Percentiles rank a stretch among this genome's conserved stretches.
These are phyloP conservation scores for Tylopilus felleus DNA, from an alignment of 768 basidiomycete species.

Conservation along the genomic window DNA sequence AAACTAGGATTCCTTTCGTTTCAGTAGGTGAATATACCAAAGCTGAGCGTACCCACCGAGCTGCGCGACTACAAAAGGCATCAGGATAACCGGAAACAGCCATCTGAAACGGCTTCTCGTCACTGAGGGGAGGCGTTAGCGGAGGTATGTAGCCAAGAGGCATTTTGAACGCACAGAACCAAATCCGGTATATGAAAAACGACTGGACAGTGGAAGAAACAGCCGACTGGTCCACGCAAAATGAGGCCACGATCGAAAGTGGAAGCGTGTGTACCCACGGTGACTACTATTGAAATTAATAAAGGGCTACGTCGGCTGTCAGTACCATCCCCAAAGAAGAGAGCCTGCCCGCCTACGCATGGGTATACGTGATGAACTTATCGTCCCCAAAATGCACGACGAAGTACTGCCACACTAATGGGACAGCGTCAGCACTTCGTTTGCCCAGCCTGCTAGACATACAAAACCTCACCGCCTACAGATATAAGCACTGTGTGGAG, in stretches of 20 bases:
- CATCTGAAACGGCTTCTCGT: conserved; percentile 15
- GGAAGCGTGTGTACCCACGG: conserved; percentile 10
- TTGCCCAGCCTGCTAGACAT: neutral
- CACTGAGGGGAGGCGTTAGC: conserved; percentile 7
- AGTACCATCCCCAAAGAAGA: conserved; percentile 6
- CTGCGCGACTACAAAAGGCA: conserved; percentile 19
- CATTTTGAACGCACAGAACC: conserved; percentile 14
- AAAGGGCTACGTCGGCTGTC: conserved; percentile 14
- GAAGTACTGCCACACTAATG: conserved; percentile 23
- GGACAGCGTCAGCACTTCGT: neutral
- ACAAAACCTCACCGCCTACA: conserved; percentile 13
- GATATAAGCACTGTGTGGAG: conserved; percentile 16
- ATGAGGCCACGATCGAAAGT: conserved; percentile 13
- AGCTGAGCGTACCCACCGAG: conserved; percentile 6
- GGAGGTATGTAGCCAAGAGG: neutral
- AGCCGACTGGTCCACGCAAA: conserved; percentile 11
- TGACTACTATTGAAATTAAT: conserved; percentile 20
- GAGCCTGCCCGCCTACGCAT: conserved; percentile 17
- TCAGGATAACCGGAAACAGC: conserved; percentile 15
- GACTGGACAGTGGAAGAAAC: conserved; percentile 22
- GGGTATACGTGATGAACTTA: conserved; percentile 9
- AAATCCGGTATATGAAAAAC: conserved; percentile 28
- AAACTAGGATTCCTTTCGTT: conserved; percentile 5
- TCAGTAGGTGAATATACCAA: neutral
- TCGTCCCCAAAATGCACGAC: conserved; percentile 22